These are phyloP conservation scores for Fraxinus cuspidata DNA, from an alignment of 257 asterid species.

Conservation along the genomic window DNA sequence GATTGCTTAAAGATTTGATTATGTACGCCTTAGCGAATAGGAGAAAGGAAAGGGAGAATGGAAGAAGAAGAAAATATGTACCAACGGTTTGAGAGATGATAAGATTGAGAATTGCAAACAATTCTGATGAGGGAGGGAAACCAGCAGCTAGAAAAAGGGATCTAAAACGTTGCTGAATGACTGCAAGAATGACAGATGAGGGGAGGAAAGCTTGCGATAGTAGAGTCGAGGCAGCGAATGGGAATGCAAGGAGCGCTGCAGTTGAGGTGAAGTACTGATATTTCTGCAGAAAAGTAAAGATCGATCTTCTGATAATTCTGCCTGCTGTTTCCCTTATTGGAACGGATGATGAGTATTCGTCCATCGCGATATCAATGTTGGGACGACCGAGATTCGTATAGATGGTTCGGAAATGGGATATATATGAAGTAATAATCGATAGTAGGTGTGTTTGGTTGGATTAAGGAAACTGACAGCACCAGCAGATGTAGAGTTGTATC, in stretches of 20 bases:
- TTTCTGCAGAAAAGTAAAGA: conserved; percentile 63
- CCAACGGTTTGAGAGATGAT: conserved; percentile 63
- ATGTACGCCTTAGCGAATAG: conserved; percentile 58
- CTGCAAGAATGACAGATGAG: conserved; percentile 28
- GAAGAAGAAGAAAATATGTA: conserved; percentile 32
- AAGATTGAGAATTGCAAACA: conserved; percentile 46
- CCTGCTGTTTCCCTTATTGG: too few species aligned
- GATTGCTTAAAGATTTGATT: conserved; percentile 25
- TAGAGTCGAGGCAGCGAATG: conserved; percentile 63
- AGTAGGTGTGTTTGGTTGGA: conserved; percentile 21
- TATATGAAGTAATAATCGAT: conserved; percentile 1
- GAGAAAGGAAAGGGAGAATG: conserved; percentile 48
- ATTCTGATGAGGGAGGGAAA: conserved; percentile 53
- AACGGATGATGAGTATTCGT: conserved; percentile 20
- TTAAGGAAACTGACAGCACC: conserved; percentile 19
- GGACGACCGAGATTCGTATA: too few species aligned
- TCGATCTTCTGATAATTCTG: conserved; percentile 58
- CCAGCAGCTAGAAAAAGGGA: conserved; percentile 68
- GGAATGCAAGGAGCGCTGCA: conserved; percentile 60
- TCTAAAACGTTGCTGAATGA: conserved; percentile 39
- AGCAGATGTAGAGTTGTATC: conserved; percentile 39
- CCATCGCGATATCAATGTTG: conserved; percentile 9
- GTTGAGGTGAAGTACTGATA: conserved; percentile 60
- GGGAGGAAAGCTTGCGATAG: conserved; percentile 50
- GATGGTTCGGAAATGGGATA: background rate